Base-by-base conservation (phyloP, 805 yeast genomes). In the Tetrapisispora namnaoensis region DNA sequence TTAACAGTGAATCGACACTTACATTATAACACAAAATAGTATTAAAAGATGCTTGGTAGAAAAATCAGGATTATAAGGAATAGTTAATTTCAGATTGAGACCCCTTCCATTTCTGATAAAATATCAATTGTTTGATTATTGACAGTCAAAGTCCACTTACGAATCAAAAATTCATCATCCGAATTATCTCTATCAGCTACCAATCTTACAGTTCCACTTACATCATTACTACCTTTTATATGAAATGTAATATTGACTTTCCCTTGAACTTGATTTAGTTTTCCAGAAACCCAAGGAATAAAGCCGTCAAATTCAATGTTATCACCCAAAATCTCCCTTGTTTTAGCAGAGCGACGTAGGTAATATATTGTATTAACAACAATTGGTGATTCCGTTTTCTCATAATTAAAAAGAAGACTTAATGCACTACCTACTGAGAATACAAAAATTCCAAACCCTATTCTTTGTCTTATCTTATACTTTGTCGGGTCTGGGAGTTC, bases 271-370 rank as follows among this genome's bases (percentile, higher is more conserved):
- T 93, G 87, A 57, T 90, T 88, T 54, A 93, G 70, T 42, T 80
- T 78, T 13, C 99, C 99, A 49, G 74, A 69, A 51, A 91, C 81
- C 96, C 96, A 93, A 5, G 99, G 98, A 35, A 84, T 68, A 16
- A 64, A 27, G 27, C 82, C 79, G 28, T 79, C 76, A 61, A 83
- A 88, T 37, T 80, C 80, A 53, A 91, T 85, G 58, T 85, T 81
- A 43, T 76, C 78, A 18, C 98, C 98, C 43, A 91, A 69, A 2
- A 69, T 60, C 22, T 76, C 78, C 48, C 79, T 73, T 11, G 89
- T 89, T 41, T 68, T 53, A 10, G 75, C 72, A 1, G 91, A 83
- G 61, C 96, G 75, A 62, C 99, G 78, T 57, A 91, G 69, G 53
- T 87, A 84, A 66, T 87, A 89, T 64, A 93, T 70, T 4, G 96